These are phyloP conservation scores for Aspergillus ibericus DNA, from an alignment of 2,329 filamentous ascomycete species.

Conservation along the genomic window DNA sequence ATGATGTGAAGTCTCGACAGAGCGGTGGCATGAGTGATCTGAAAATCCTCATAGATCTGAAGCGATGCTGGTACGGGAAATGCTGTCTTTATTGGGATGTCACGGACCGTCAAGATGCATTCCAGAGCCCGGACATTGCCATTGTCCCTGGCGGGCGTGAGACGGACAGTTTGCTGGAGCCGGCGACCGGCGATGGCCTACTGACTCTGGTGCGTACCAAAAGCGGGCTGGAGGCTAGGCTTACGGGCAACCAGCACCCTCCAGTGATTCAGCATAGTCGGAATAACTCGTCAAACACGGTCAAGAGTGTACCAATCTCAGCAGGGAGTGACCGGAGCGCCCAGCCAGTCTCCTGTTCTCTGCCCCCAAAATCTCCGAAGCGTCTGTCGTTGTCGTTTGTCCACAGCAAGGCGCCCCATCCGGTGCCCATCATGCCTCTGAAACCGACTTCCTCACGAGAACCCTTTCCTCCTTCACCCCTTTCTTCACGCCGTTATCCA, in stretches of 20 bases:
- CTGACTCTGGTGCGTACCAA: constrained; percentile 19
- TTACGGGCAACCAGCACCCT: constrained; percentile 10
- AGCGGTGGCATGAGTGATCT: constrained; percentile 63
- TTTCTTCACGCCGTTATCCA: constrained; percentile 46
- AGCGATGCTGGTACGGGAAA: constrained; percentile 94
- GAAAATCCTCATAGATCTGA: constrained; percentile 90
- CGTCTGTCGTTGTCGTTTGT: constrained; percentile 34
- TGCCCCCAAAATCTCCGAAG: constrained; percentile 52
- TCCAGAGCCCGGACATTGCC: constrained; percentile 62
- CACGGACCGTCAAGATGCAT: constrained; percentile 60
- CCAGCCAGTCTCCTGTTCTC: constrained; percentile 60
- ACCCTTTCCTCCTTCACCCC: constrained; percentile 30
- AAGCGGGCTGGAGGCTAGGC: constrained; percentile 6
- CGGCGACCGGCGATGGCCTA: constrained; percentile 21
- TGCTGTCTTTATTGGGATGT: constrained; percentile 88
- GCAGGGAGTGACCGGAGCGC: constrained; percentile 53
- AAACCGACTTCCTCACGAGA: constrained; percentile 32
- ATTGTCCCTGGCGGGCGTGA: constrained; percentile 74
- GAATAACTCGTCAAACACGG: constrained; percentile 38
- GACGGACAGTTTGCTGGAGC: constrained; percentile 46
- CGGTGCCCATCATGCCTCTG: constrained; percentile 39
- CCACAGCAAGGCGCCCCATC: constrained; percentile 41
- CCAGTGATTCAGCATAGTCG: constrained; percentile 31
- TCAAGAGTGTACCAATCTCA: constrained; percentile 38
- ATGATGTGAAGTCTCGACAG: constrained; percentile 51